These are phyloP conservation scores for Athelia sp. DNA, from an alignment of 1,284 basidiomycete genomes.

Conservation along the genomic window DNA sequence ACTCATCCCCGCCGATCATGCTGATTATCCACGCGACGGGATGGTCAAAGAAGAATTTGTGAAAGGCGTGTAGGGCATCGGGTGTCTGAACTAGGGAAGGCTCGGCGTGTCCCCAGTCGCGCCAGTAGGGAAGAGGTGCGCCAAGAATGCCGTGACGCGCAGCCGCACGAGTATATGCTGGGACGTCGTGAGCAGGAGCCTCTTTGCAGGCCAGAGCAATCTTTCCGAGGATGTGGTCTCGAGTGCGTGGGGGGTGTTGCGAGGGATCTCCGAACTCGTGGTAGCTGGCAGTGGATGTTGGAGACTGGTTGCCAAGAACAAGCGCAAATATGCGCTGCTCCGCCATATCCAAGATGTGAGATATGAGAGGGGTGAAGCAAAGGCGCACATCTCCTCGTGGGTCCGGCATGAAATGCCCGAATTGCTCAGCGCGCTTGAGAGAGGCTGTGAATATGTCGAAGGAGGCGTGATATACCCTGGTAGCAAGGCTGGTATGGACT, in stretches of 20 bases:
- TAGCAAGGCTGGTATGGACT: conserved; percentile 1
- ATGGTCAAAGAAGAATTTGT: conserved; percentile 1
- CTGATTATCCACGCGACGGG: background rate
- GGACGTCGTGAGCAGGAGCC: background rate
- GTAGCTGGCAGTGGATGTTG: background rate
- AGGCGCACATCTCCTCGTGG: background rate
- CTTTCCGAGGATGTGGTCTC: background rate
- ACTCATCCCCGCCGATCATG: background rate
- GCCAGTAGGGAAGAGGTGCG: background rate
- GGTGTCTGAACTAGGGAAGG: background rate
- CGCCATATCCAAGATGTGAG: conserved; percentile 3
- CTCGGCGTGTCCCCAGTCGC: background rate
- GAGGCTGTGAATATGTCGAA: conserved; percentile 2
- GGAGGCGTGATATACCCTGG: conserved; percentile 7
- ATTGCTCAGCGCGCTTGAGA: background rate
- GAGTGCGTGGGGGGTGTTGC: background rate
- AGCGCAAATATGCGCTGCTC: conserved; percentile 4
- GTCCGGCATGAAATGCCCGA: conserved; percentile 5
- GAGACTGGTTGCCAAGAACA: background rate
- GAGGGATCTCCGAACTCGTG: background rate
- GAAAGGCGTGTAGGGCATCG: background rate
- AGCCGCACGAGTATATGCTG: background rate
- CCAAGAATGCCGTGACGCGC: background rate
- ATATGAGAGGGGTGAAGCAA: conserved; percentile 4
- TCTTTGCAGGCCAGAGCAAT: background rate